phyloP scores from a whole-genome alignment of 768 basidiomycete genomes.

The Dictyophora rubrovolvata region DNA sequence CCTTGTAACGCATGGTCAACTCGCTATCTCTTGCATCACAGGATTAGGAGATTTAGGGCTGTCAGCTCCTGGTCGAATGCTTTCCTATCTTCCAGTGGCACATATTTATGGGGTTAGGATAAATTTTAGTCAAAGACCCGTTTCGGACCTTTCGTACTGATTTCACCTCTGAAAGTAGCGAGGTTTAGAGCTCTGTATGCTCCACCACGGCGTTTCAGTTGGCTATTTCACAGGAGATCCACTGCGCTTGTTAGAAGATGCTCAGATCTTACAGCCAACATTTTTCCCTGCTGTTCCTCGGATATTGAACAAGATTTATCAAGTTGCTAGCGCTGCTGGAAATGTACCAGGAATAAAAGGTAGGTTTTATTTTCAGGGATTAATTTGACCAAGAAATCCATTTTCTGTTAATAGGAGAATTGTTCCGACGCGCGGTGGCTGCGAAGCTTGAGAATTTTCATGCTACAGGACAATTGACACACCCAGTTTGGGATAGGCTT shows the following conservation, averaged over 20 bases:
- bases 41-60: slow-evolving; percentile 47
- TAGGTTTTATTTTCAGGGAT: neutral
- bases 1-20: slow-evolving; percentile 59
- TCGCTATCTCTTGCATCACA: slow-evolving; percentile 48
- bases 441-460: slow-evolving; percentile 64
- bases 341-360: slow-evolving; percentile 22
- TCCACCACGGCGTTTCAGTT: slow-evolving; percentile 56
- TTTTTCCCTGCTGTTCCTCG: slow-evolving; percentile 80
- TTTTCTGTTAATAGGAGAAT: slow-evolving; percentile 36
- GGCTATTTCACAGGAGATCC: slow-evolving; percentile 89
- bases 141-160: slow-evolving; percentile 2
- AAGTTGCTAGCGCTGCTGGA: slow-evolving; percentile 63
- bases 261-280: slow-evolving; percentile 70
- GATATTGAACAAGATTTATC: slow-evolving; percentile 77
- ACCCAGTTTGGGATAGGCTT: slow-evolving; percentile 78
- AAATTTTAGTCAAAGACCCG: no score
- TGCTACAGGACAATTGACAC: slow-evolving; percentile 57
- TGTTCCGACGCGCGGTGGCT: slow-evolving; percentile 74
- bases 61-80: slow-evolving; percentile 28
- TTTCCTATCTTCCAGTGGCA: slow-evolving; percentile 79
- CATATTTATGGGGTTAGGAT: slow-evolving; percentile 74
- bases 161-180: slow-evolving; percentile 15
- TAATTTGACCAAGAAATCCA: slow-evolving; percentile 1
- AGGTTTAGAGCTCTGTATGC: slow-evolving; percentile 43
- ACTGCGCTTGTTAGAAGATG: slow-evolving; percentile 80